Base-by-base conservation (phyloP, 1,139 yeast species). In the Pneumocystis wakefieldiae region DNA sequence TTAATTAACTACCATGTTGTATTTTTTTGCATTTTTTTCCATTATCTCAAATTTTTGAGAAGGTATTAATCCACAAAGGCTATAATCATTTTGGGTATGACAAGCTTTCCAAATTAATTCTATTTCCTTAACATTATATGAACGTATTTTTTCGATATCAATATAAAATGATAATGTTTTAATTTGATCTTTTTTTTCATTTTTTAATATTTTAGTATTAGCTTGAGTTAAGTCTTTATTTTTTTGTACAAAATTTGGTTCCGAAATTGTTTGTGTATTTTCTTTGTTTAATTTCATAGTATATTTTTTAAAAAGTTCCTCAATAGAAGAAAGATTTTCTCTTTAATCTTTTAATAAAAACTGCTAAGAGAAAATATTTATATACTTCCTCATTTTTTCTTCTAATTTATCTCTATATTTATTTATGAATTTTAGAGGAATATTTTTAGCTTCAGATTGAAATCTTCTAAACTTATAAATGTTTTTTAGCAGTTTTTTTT, bases 31-130 rank as follows among this genome's bases (percentile, higher is more conserved):
- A 92, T 79, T 61, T 77, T 78, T 29, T 84, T 77, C 55, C 32
- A 48, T 48, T 48, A 48, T 48, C 10, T 48, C n/a, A 71, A 82
- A 91, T 35, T 83, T 82, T 8, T 76, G 75, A 7, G 76, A 75
- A 32, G 82, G 80, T 48, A 90, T 76, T 0, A 81, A 77, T 0
- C 97, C 95, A 68, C 83, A 81, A 65, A 92, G 72, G 8, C 84
- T 74, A 60, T 83, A 76, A 19, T 84, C 85, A 67, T 82, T 82
- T 64, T 75, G 73, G 59, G 82, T 81, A 75, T 91, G 90, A 68
- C 96, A 81, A 0, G 96, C 90, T 72, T 88, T 84, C 99, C 99
- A 92, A 53, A 92, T 77, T 70, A 81, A 80, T 70, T 87, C 95
- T 63, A 92, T 78, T 69, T 91, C 96, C 67, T 81, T 80, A 6